Evolutionary conservation across 2,329 filamentous ascomycete species (phyloP).

Genomic region (Chrysoporthe cubensis): DNA sequence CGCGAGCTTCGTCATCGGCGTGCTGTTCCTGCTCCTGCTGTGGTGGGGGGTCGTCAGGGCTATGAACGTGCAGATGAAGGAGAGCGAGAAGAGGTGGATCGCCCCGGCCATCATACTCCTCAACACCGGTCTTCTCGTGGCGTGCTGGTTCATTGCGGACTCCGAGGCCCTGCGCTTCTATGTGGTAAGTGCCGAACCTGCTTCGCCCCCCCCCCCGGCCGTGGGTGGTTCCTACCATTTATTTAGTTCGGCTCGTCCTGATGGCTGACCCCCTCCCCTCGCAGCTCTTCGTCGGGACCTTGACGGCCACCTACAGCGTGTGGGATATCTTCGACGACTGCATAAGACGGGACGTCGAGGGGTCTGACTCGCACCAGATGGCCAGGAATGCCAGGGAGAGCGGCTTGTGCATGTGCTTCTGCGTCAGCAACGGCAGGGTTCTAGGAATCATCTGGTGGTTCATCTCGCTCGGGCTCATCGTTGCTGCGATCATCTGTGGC

Average conservation of each 20-base stretch:
- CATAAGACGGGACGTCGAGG: conserved; percentile 79
- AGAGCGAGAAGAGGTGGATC: conserved; percentile 73
- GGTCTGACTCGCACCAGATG: conserved; percentile 78
- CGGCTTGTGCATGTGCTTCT: conserved; percentile 60
- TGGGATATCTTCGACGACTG: conserved; percentile 88
- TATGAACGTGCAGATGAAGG: conserved; percentile 15
- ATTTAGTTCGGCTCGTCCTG: background rate
- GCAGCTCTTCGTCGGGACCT: conserved; percentile 78
- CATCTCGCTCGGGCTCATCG: conserved; percentile 73
- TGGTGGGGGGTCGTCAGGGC: conserved; percentile 62
- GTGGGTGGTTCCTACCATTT: background rate
- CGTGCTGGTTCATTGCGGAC: conserved; percentile 79
- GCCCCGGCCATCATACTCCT: conserved; percentile 72
- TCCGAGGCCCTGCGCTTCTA: conserved; percentile 75
- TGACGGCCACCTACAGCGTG: conserved; percentile 78
- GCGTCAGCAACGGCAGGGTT: conserved; percentile 18
- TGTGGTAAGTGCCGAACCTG: conserved; percentile 51
- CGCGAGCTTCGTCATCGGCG: conserved; percentile 73
- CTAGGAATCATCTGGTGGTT: conserved; percentile 82
- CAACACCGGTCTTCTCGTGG: conserved; percentile 72
- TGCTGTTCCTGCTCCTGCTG: conserved; percentile 76
- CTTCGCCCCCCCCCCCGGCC: background rate
- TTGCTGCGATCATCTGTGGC: conserved; percentile 72
- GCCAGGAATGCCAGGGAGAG: conserved; percentile 78
- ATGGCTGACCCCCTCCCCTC: conserved; percentile 7